phyloP scores from a whole-genome alignment of 805 yeast genomes.

The Candida silvatica region DNA sequence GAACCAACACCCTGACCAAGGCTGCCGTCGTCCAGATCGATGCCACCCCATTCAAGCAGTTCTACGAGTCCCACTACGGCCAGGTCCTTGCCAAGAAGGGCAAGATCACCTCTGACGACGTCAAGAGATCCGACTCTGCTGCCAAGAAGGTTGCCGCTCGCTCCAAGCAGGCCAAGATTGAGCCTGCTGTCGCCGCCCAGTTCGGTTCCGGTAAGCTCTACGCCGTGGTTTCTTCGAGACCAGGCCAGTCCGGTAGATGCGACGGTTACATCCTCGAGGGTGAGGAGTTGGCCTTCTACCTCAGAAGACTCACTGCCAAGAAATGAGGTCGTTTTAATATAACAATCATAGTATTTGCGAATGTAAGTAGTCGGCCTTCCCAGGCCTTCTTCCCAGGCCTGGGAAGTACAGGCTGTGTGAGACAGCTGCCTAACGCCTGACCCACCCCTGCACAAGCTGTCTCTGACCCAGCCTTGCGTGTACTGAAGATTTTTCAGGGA shows the following conservation, averaged over 20 bases:
- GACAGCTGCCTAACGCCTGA: no score
- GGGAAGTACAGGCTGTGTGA: no score
- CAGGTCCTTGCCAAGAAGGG: constrained; percentile 82
- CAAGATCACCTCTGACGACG: constrained; percentile 45
- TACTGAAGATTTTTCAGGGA: no score
- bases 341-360: constrained; percentile 2
- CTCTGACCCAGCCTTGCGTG: no score
- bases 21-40: constrained; percentile 98
- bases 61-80: constrained; percentile 99
- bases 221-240: constrained; percentile 98
- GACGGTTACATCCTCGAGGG: constrained; percentile 99
- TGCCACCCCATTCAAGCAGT: constrained; percentile 99
- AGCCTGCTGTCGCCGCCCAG: constrained; percentile 88
- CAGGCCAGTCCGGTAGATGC: constrained; percentile 99
- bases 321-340: constrained; percentile 48
- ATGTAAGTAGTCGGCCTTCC: neutral
- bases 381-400: no score
- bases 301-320: constrained; percentile 99
- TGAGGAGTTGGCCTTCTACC: constrained; percentile 99
- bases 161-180: constrained; percentile 77
- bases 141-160: constrained; percentile 93
- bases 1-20: constrained; percentile 99
- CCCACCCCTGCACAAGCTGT: no score
- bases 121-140: constrained; percentile 65
- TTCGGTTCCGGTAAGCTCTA: constrained; percentile 98